Evolutionary conservation across 106 monocot species (phyloP).

Genomic region (Alisma plantagoaquatica): DNA sequence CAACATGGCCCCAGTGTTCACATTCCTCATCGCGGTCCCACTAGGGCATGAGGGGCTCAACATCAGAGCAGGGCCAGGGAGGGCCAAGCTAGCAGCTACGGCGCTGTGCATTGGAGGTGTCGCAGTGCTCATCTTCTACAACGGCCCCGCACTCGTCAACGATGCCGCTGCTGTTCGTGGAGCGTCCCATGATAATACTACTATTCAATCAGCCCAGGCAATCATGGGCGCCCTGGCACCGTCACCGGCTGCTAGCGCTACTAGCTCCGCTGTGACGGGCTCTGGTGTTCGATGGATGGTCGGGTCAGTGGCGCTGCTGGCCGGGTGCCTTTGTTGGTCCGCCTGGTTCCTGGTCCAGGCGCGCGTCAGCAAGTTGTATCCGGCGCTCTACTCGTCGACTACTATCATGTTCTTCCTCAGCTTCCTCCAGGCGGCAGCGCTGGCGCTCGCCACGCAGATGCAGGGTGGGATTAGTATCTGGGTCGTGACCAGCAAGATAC

Average conservation of each 20-base stretch:
- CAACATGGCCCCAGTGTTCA: constrained; percentile 21
- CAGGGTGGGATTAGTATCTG: constrained; percentile 23
- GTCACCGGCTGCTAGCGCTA: no score
- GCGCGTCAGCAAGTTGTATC: constrained; percentile 42
- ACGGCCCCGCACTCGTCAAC: constrained; percentile 36
- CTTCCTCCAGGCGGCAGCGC: constrained; percentile 40
- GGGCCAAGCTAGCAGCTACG: constrained; percentile 44
- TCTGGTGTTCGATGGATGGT: constrained; percentile 1
- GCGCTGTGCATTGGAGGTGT: constrained; percentile 33
- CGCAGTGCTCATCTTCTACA: constrained; percentile 53
- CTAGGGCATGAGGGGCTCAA: constrained; percentile 44
- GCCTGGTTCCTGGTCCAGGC: constrained; percentile 68
- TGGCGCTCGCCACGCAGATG: constrained; percentile 29
- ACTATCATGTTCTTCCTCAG: constrained; percentile 52
- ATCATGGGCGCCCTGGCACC: no score
- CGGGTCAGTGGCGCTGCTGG: constrained; percentile 37
- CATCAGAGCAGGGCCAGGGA: constrained; percentile 30
- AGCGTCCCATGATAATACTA: no score
- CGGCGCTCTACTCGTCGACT: constrained; percentile 49
- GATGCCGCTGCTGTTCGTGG: no score
- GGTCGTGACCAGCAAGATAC: constrained; percentile 27
- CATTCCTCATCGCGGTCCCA: constrained; percentile 16
- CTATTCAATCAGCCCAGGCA: no score
- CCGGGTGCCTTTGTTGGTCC: constrained; percentile 32
- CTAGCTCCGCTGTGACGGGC: not conserved